These are phyloP conservation scores for Harrya chromipes DNA, from an alignment of 768 basidiomycete genomes.

Conservation along the genomic window DNA sequence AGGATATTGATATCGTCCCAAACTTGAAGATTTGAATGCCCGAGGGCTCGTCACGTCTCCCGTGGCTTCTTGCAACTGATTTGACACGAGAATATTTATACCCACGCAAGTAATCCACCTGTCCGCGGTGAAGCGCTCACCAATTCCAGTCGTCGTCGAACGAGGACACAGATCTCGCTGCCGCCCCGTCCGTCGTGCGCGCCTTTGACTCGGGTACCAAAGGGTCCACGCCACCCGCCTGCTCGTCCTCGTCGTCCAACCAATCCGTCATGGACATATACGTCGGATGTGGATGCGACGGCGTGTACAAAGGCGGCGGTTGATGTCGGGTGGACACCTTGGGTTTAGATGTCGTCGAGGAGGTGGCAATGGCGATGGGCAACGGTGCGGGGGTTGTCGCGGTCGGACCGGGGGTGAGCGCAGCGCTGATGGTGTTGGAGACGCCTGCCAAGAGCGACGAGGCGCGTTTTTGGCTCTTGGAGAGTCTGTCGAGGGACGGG, in stretches of 20 bases:
- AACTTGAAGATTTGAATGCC: too few species aligned
- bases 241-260: conserved; percentile 43
- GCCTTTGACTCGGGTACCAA: conserved; percentile 32
- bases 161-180: conserved; percentile 7
- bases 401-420: conserved; percentile 39
- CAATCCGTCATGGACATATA: conserved; percentile 15
- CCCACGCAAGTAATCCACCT: too few species aligned
- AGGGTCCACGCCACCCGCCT: conserved; percentile 5
- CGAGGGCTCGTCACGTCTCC: too few species aligned
- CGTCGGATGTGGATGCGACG: not conserved
- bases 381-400: conserved; percentile 25
- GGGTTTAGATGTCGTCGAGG: not conserved
- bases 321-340: too few species aligned
- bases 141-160: conserved; percentile 59
- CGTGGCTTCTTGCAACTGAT: too few species aligned
- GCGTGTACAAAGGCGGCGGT: conserved; percentile 4
- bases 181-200: not conserved
- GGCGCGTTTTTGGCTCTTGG: conserved; percentile 66
- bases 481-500: conserved; percentile 42
- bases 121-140: conserved; percentile 27
- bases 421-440: conserved; percentile 52
- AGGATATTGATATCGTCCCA: too few species aligned
- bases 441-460: conserved; percentile 65
- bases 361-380: not conserved
- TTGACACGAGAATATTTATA: too few species aligned